Base-by-base conservation (phyloP, 2,329 filamentous ascomycete genomes). In the Aspergillus latus region DNA sequence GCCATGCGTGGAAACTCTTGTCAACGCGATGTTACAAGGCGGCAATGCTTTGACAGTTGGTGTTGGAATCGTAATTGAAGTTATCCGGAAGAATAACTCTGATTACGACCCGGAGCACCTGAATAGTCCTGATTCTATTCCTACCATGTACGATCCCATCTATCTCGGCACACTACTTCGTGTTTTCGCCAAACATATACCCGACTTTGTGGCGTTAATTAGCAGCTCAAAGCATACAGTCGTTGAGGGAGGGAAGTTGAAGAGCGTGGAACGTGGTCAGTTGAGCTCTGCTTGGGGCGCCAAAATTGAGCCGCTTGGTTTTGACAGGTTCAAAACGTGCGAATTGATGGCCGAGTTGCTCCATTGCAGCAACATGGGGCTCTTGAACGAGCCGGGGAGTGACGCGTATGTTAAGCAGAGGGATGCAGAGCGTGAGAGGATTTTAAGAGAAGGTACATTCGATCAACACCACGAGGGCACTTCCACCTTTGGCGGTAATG, bases 21-120 rank as follows among this genome's bases (percentile, higher is more conserved):
- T 97, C 58, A 80, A 83, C 11, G 90, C 93, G 66, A 99, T 99
- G 94, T 84, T 97, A 11, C 84, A 87, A 50, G 94, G 94, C 39
- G 94, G 94, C 28, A 97, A 99, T 67, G 89, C 94, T 5, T 77
- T 99, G 57, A 97, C 93, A 0, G 95, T 97, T n/a, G 94, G 94
- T 49, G 94, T 99, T 9, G 94, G 94, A 16, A 97, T 97, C 67
- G 85, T 99, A 34, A 99, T 99, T 62, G 94, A 99, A 75, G 94
- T 99, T 45, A 99, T 99, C 71, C 85, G 94, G 59, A 99, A 99
- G 78, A 99, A 99, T 76, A 99, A 99, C 72, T 97, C 94, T 0
- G 94, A 99, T 74, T 99, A 99, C 71, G 94, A 99, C 65, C 88
- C 94, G 0, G 94, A 97, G 65, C 89, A 92, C 65, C 87, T 92